Evolutionary conservation across 2,329 filamentous ascomycete species (phyloP), one percentile per base, ranked within the genome.

Genomic region (Capronia epimyces): DNA sequence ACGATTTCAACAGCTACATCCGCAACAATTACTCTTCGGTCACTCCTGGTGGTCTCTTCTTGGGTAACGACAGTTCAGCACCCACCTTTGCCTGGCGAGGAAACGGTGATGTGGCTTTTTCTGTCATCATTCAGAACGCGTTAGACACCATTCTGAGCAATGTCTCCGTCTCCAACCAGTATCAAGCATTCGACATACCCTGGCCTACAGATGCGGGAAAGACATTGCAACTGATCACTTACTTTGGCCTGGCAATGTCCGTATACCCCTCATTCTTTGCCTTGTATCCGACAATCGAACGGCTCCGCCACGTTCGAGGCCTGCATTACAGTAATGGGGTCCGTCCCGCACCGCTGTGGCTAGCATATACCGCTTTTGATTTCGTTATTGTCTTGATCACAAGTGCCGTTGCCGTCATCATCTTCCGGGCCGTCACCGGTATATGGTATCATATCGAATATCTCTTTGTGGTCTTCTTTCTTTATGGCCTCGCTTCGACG

Each of bases 311-410:
- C 57, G 87, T 96, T 20, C 81, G 90, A 45, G 86, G 86, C 13
- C 73, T 96, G 24, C 85, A 96, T 67, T 96, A 95, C 69, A 94
- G 87, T 47, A 96, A 95, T 63, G 90, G 90, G 41, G 89, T 95
- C 22, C 78, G 87, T 10, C 84, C 87, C 0, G 73, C 87, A 7
- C 88, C 89, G 0, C 73, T 96, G 1, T 96, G 91, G 90, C 69
- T 87, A 3, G 87, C 90, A 1, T 94, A 96, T 64, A 75, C 86
- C 1, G 63, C 75, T 0, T 95, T 95, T 63, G 90, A 96, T 69
- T 89, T 90, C 57, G 65, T 79, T 37, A 82, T 94, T 49, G 83
- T 89, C 1, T 64, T 94, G 12, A 61, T 80, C 2, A 79, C 82
- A 21, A 82, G 83, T 16, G 81, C 82, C 6, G 62, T 93, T 8